phyloP scores from a whole-genome alignment of 495 filamentous ascomycete genomes.

The Staphylotrichum longicolle region DNA sequence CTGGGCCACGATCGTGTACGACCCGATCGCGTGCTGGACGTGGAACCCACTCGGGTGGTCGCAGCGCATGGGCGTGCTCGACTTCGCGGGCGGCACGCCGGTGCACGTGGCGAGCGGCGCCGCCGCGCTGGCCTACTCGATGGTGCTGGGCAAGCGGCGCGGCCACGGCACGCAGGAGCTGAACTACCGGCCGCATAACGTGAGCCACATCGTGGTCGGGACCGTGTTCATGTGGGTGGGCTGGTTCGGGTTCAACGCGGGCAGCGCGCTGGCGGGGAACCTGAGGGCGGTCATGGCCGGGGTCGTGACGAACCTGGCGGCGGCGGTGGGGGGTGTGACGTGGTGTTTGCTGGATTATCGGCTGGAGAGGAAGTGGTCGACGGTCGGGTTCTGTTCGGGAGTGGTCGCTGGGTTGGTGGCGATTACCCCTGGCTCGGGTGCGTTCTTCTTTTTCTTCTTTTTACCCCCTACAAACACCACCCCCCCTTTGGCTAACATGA shows the following conservation, averaged over 20 bases:
- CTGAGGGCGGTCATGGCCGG: constrained; percentile 78
- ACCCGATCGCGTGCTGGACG: constrained; percentile 96
- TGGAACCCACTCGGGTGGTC: constrained; percentile 92
- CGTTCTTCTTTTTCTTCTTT: too few relatives aligned
- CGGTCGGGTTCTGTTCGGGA: constrained; percentile 97
- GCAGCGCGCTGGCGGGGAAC: constrained; percentile 83
- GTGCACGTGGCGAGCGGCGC: constrained; percentile 92
- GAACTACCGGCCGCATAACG: constrained; percentile 96
- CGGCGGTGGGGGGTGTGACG: constrained; percentile 85
- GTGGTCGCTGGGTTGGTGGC: constrained; percentile 91
- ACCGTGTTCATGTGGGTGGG: constrained; percentile 99
- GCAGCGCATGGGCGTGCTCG: constrained; percentile 76
- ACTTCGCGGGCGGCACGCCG: constrained; percentile 95
- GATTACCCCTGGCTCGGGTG: constrained; percentile 68
- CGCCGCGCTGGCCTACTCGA: constrained; percentile 84
- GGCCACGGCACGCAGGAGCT: constrained; percentile 82
- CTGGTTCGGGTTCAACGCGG: constrained; percentile 99
- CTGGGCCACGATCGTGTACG: constrained; percentile 93
- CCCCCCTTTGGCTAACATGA: too few relatives aligned
- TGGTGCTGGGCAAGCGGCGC: constrained; percentile 87
- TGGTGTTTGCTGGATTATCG: constrained; percentile 96
- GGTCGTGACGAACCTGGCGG: constrained; percentile 68
- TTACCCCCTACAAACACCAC: too few relatives aligned
- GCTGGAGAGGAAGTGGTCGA: constrained; percentile 93
- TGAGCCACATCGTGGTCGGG: constrained; percentile 93